Evolutionary conservation across 78 protist species (phyloP).

Genomic region (Dictyostelium firmibasis): DNA sequence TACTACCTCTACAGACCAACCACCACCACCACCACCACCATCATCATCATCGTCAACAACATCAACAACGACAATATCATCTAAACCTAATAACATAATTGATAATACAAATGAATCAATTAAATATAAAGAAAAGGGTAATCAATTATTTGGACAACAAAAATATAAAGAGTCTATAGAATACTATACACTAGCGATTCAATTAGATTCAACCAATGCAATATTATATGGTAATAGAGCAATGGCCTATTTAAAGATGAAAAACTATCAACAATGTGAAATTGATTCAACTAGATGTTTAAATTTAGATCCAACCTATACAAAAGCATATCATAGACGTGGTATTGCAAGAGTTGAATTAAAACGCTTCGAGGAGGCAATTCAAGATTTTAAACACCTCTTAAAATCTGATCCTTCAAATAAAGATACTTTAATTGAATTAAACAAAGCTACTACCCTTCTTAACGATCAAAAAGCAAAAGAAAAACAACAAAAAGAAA

Average conservation of each 20-base stretch:
- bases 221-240: constrained; percentile 67
- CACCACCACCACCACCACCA: background rate
- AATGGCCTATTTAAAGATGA: constrained; percentile 55
- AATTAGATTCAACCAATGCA: constrained; percentile 40
- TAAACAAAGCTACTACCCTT: background rate
- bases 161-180: constrained; percentile 61
- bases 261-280: constrained; percentile 51
- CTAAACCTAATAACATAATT: background rate
- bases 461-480: background rate
- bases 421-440: constrained; percentile 32
- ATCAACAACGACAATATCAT: background rate
- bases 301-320: constrained; percentile 27
- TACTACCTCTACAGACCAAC: background rate
- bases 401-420: constrained; percentile 21
- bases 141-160: constrained; percentile 19
- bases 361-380: constrained; percentile 33
- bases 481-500: background rate
- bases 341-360: constrained; percentile 30
- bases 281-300: constrained; percentile 60
- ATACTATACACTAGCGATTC: constrained; percentile 50
- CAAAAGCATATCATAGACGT: constrained; percentile 69
- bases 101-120: constrained; percentile 47
- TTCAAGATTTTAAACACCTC: constrained; percentile 18
- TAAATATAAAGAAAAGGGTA: constrained; percentile 58
- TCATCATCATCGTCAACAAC: background rate